Evolutionary conservation across 1,284 basidiomycete species (phyloP).

Genomic region (Puccinia sorghi): DNA sequence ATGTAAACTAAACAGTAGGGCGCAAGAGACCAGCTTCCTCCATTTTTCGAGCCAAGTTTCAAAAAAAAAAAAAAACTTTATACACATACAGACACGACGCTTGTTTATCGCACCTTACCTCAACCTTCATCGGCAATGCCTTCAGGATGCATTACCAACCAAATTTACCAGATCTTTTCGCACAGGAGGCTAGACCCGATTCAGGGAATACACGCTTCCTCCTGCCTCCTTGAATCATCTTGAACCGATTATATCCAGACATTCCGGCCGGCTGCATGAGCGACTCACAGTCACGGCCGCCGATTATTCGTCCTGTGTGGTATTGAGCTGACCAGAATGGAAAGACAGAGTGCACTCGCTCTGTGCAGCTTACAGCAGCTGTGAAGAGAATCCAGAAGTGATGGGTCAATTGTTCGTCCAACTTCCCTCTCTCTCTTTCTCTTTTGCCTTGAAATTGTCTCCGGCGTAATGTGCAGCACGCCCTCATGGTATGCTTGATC

Average conservation of each 20-base stretch:
- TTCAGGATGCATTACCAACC: background rate
- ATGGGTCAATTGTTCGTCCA: background rate
- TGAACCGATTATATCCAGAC: background rate
- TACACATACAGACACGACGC: too few relatives aligned
- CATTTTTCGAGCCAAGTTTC: too few relatives aligned
- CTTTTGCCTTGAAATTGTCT: slow-evolving; percentile 2
- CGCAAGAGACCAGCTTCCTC: too few relatives aligned
- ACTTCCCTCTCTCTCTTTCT: background rate
- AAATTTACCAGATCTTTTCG: background rate
- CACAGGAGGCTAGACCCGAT: background rate
- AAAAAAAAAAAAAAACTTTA: too few relatives aligned
- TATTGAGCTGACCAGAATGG: background rate
- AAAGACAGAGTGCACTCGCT: background rate
- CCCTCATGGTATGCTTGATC: slow-evolving; percentile 6
- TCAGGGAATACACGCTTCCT: background rate
- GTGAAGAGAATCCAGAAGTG: background rate
- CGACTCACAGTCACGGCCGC: background rate
- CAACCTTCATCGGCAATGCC: background rate
- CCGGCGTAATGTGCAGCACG: slow-evolving; percentile 8
- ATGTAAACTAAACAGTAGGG: too few relatives aligned
- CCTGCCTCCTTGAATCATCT: background rate
- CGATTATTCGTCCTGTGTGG: background rate
- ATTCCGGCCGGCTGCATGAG: background rate
- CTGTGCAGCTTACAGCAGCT: too few relatives aligned
- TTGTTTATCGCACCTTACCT: too few relatives aligned